Base-by-base conservation (phyloP, 768 basidiomycete species). In the Antrodiella citrinella region DNA sequence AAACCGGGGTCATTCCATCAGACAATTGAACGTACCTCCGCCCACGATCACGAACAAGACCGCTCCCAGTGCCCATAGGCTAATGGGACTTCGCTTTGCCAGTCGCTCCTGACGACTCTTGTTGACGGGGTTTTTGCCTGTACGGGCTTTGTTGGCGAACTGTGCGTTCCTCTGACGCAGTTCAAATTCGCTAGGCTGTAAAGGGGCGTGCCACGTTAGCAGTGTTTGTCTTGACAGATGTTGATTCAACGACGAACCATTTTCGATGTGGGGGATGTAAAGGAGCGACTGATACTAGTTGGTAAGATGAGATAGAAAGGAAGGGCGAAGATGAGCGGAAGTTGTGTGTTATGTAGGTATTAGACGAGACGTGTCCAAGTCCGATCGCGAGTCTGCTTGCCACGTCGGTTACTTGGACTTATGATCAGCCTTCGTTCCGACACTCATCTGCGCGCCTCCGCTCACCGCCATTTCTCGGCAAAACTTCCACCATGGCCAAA, bases 141-240 rank as follows among this genome's bases (percentile, higher is more conserved):
- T 66, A 55, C 78, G 80, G 54, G 79, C 82, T 53, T 82, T 80
- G 52, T 74, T 79, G 38, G 83, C 85, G 67, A 92, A 92, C 68
- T 89, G 84, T 51, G 75, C 76, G 66, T 91, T 92, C 66, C 80
- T 79, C 61, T 81, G 79, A 58, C 86, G 82, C 68, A 90, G 75
- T 60, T 91, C 88, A 64, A 86, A 89, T 72, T 86, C 79, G 49
- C 84, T 87, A 48, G 87, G 86, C 86, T 89, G 59, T 44, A 25
- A 23, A n/a, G 18, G n/a, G n/a, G n/a, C n/a, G n/a, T n/a, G n/a
- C n/a, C n/a, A n/a, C n/a, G n/a, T n/a, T n/a, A n/a, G n/a, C n/a
- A n/a, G n/a, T n/a, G n/a, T n/a, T n/a, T n/a, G n/a, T n/a, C n/a
- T n/a, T n/a, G n/a, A n/a, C n/a, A n/a, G n/a, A n/a, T 45, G 19